These are phyloP conservation scores for Physocladia obscura DNA, from an alignment of 192 early-diverging fungal genomes.

Conservation along the genomic window DNA sequence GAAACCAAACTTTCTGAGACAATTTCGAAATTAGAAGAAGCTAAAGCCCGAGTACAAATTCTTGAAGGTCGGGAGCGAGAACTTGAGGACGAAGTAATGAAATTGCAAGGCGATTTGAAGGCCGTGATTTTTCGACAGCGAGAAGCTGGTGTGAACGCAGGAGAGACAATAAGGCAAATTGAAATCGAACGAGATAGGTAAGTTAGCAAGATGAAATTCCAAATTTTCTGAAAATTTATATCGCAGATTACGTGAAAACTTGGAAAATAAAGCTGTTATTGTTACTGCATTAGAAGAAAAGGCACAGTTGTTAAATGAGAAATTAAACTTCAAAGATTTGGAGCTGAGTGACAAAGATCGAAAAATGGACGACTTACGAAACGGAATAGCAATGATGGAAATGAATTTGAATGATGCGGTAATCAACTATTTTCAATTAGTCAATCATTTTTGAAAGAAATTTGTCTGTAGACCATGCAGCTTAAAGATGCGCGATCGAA, in stretches of 20 bases:
- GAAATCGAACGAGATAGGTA: constrained; percentile 43
- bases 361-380: constrained; percentile 4
- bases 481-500: constrained; percentile 31
- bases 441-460: neutral
- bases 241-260: constrained; percentile 2
- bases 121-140: constrained; percentile 34
- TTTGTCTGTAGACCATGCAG: constrained; percentile 9
- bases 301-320: neutral
- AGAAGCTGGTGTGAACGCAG: constrained; percentile 31
- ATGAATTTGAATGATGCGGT: constrained; percentile 26
- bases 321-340: constrained; percentile 15
- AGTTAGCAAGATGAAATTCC: constrained; percentile 7
- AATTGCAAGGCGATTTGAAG: constrained; percentile 40
- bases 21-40: neutral
- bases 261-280: neutral
- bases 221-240: neutral
- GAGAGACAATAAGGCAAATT: constrained; percentile 35
- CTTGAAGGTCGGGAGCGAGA: constrained; percentile 20
- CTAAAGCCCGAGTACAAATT: neutral
- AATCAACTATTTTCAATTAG: neutral
- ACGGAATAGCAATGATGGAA: constrained; percentile 17
- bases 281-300: constrained; percentile 24
- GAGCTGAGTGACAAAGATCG: constrained; percentile 19
- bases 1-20: neutral
- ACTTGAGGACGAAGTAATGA: constrained; percentile 36